These are phyloP conservation scores for Pseudozyma thailandica DNA, from an alignment of 1,284 basidiomycete species.

Conservation along the genomic window DNA sequence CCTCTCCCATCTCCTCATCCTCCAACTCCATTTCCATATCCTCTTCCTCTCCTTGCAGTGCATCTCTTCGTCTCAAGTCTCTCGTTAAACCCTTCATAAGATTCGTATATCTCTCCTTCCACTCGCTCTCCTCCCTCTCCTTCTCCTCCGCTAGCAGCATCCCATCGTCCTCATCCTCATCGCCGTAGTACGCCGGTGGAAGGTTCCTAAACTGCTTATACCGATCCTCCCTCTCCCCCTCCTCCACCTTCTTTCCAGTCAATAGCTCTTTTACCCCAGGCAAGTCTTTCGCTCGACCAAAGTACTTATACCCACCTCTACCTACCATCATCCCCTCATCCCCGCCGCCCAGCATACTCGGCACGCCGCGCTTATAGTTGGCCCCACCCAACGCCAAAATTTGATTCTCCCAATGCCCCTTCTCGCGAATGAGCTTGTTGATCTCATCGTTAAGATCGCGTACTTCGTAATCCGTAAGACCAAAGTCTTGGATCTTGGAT, in stretches of 20 bases:
- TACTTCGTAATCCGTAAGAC: constrained; percentile 93
- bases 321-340: constrained; percentile 76
- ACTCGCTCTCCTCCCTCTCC: constrained; percentile 69
- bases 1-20: not conserved
- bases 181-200: constrained; percentile 89
- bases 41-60: not conserved
- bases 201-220: constrained; percentile 91
- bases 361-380: constrained; percentile 86
- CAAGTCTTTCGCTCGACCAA: constrained; percentile 94
- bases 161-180: constrained; percentile 84
- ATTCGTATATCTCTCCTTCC: constrained; percentile 73
- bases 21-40: constrained; percentile 17
- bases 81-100: constrained; percentile 10
- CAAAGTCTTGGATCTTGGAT: constrained; percentile 94
- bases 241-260: constrained; percentile 78
- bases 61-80: constrained; percentile 11
- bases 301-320: constrained; percentile 97
- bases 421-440: constrained; percentile 93
- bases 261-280: constrained; percentile 96
- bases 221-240: constrained; percentile 75
- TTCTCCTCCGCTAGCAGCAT: constrained; percentile 72
- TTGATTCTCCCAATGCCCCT: constrained; percentile 96
- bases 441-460: constrained; percentile 98
- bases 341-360: constrained; percentile 92
- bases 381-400: constrained; percentile 94